These are phyloP conservation scores for Candida sakaeoensis DNA, from an alignment of 805 yeast genomes.

Conservation along the genomic window DNA sequence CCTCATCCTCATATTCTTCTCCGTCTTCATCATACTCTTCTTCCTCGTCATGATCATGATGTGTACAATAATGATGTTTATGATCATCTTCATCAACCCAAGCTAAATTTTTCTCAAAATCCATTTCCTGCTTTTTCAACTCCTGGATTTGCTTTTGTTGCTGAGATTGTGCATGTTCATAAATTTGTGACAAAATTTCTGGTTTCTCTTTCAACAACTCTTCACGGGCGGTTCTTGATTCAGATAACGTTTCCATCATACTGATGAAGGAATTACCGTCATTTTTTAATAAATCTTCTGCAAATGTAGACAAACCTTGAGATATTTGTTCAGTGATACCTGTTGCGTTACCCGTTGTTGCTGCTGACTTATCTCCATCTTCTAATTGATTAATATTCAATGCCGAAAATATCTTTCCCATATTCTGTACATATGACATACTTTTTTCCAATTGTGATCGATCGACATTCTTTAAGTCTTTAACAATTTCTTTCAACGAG, in stretches of 20 bases:
- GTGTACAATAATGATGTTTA: conserved; percentile 4
- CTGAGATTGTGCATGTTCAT: conserved; percentile 4
- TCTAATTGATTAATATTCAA: conserved; percentile 9
- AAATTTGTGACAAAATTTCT: background rate
- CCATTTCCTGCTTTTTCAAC: conserved; percentile 4
- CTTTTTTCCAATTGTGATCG: conserved; percentile 23
- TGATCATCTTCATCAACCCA: conserved; percentile 17
- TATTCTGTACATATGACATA: conserved; percentile 19
- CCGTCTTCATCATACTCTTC: conserved; percentile 21
- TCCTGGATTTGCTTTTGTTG: conserved; percentile 6
- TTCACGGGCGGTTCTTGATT: conserved; percentile 37
- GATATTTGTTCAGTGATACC: conserved; percentile 13
- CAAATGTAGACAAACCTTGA: conserved; percentile 41
- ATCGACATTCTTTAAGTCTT: conserved; percentile 24
- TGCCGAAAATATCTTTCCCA: conserved; percentile 18
- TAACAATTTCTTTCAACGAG: conserved; percentile 22
- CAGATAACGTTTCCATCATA: conserved; percentile 74
- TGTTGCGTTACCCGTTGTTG: conserved; percentile 12
- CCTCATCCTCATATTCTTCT: conserved; percentile 13
- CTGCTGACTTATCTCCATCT: conserved; percentile 5
- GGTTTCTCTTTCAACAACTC: conserved; percentile 18
- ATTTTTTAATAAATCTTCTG: conserved; percentile 73
- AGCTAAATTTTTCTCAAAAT: conserved; percentile 9
- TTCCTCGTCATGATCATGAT: conserved; percentile 12
- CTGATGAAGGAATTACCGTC: conserved; percentile 77